phyloP scores from a whole-genome alignment of 805 yeast species.

The Candida khao-thaluensis region DNA sequence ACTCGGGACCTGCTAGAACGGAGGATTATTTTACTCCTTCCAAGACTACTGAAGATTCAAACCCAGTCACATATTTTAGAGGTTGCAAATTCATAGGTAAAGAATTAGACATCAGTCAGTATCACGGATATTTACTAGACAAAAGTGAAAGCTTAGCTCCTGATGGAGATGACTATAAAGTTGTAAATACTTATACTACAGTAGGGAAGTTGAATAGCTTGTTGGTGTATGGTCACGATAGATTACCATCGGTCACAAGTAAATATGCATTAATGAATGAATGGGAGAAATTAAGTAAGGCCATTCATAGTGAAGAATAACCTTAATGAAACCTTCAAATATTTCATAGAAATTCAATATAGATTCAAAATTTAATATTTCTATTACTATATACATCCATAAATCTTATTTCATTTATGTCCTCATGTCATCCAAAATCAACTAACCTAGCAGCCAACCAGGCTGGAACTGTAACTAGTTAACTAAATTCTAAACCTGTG shows the following conservation, averaged over 20 bases:
- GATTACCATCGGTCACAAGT: conserved; percentile 18
- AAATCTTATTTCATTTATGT: too few relatives aligned
- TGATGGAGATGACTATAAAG: conserved; percentile 17
- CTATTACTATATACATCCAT: conserved; percentile 7
- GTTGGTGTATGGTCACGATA: conserved; percentile 33
- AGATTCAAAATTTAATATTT: not conserved
- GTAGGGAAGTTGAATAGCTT: conserved; percentile 25
- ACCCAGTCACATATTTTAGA: conserved; percentile 30
- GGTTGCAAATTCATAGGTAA: conserved; percentile 35
- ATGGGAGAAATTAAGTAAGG: conserved; percentile 25
- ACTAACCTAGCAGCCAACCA: too few relatives aligned
- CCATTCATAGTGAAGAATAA: conserved; percentile 3
- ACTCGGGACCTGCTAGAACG: conserved; percentile 34
- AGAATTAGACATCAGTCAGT: conserved; percentile 16
- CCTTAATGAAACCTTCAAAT: not conserved
- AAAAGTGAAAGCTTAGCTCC: conserved; percentile 23
- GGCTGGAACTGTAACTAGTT: too few relatives aligned
- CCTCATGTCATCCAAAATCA: too few relatives aligned
- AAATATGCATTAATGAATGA: conserved; percentile 30
- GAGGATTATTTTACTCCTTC: conserved; percentile 31
- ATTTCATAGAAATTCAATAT: not conserved
- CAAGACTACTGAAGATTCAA: conserved; percentile 20
- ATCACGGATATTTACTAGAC: conserved; percentile 28
- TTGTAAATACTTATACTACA: conserved; percentile 22
- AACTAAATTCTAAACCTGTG: conserved; percentile 38